Base-by-base conservation (phyloP, 2,329 filamentous ascomycete species). In the Sporothrix protearum region DNA sequence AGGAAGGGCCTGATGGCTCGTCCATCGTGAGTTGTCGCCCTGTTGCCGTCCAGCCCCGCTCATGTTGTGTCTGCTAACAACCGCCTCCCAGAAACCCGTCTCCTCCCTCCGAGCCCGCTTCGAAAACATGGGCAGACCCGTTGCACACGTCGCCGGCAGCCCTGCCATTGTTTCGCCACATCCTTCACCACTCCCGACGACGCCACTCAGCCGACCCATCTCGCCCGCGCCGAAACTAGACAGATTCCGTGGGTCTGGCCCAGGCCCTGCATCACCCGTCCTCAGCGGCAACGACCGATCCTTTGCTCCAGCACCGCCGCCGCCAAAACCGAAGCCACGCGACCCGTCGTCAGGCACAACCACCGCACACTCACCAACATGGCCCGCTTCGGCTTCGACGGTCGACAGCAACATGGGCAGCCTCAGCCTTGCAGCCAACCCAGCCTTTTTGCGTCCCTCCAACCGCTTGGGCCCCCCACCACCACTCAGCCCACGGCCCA, bases 31-130 rank as follows among this genome's bases (percentile, higher is more conserved):
- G 89, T 28, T 4, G 10, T 8, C 73, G 0, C 19, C 33, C 30
- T 49, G 16, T 53, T 55, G n/a, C n/a, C 14, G 8, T 36, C 19
- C 28, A 28, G 9, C 28, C 42, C 3, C 7, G 12, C 22, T 5
- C 28, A n/a, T 2, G 4, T 16, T 14, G 14, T n/a, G 9, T 9
- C 12, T 22, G n/a, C 25, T 69, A 30, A 66, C 55, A 22, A n/a
- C n/a, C 14, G 10, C 16, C 25, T 42, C 36, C 36, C 74, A 93
- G 91, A 92, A 90, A 83, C 92, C 93, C 33, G 92, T 96, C 68
- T 96, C 92, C 68, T 94, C 92, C 68, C 84, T 96, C 73, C 87
- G 90, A 73, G 92, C 91, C 74, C 90, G 92, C 76, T 96, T 95
- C 79, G 92, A 96, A 83, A 93, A 91, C 78, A 89, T 95, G 83